These are phyloP conservation scores for Eucalyptus cloeziana DNA, from an alignment of 345 rosid genomes.

Conservation along the genomic window DNA sequence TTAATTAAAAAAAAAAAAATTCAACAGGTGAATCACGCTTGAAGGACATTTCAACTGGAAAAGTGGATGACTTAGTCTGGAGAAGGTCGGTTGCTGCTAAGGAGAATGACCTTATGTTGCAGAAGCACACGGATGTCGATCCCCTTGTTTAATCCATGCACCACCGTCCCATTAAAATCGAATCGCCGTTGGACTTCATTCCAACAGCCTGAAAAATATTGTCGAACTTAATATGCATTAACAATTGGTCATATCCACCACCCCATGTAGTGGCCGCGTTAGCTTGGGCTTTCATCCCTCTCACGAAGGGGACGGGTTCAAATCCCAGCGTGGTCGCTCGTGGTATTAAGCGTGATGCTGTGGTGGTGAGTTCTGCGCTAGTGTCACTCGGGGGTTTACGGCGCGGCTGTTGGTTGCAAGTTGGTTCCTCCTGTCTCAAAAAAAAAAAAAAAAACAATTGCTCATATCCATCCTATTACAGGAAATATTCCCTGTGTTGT, in stretches of 20 bases:
- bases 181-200: neutral
- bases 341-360: too few relatives aligned
- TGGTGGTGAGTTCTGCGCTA: too few relatives aligned
- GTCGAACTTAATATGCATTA: neutral
- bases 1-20: neutral
- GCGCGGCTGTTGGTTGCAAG: too few relatives aligned
- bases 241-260: neutral
- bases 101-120: neutral
- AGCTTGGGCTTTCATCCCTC: too few relatives aligned
- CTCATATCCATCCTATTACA: neutral
- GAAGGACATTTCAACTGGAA: neutral
- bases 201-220: neutral
- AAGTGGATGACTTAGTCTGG: neutral
- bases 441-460: too few relatives aligned
- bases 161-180: neutral
- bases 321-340: too few relatives aligned
- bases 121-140: neutral
- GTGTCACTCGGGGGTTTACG: too few relatives aligned
- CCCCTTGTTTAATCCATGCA: neutral
- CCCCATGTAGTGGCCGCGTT: too few relatives aligned
- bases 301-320: too few relatives aligned
- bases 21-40: neutral
- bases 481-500: neutral
- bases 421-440: too few relatives aligned
- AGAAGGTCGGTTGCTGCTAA: neutral